Evolutionary conservation across 495 filamentous ascomycete genomes (phyloP).

Genomic region (Neurospora sp.): DNA sequence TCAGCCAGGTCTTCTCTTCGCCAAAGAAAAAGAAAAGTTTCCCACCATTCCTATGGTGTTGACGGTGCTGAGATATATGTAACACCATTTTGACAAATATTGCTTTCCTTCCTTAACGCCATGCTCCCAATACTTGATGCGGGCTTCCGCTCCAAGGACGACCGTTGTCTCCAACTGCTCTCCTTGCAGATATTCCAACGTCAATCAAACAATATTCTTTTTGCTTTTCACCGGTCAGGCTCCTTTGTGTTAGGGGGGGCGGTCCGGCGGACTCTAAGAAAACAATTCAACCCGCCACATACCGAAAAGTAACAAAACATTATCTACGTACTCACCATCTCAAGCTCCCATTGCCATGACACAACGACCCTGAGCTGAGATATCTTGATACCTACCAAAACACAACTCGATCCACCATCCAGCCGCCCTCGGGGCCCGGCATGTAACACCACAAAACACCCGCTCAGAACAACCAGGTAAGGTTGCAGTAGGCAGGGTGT

Average conservation of each 20-base stretch:
- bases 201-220: background rate
- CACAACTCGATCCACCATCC: background rate
- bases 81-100: background rate
- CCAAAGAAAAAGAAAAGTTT: background rate
- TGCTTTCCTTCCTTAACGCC: background rate
- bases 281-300: background rate
- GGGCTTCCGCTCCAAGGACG: background rate
- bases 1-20: background rate
- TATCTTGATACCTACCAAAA: background rate
- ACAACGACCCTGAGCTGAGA: background rate
- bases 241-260: background rate
- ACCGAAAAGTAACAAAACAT: background rate
- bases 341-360: background rate
- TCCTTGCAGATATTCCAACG: background rate
- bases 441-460: background rate
- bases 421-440: background rate
- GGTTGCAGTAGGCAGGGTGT: background rate
- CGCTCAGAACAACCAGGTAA: background rate
- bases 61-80: background rate
- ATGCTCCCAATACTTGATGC: background rate
- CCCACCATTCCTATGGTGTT: background rate
- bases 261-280: background rate
- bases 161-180: background rate
- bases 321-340: background rate
- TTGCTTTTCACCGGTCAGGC: background rate